These are phyloP conservation scores for Coemansia sp. DNA, from an alignment of 192 early-diverging fungal species.

Conservation along the genomic window DNA sequence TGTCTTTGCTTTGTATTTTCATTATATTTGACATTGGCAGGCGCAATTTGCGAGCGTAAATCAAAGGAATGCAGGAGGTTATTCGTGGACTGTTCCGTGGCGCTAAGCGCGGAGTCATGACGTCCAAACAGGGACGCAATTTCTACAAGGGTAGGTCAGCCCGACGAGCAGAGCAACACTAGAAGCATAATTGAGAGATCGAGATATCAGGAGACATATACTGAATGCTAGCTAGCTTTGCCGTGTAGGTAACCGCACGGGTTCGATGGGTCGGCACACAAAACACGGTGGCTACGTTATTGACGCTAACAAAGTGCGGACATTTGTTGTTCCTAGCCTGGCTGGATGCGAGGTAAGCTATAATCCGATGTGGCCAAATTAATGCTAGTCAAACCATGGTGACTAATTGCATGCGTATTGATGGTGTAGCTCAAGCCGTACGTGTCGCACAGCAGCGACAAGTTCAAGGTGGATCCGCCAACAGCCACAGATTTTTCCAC, in stretches of 20 bases:
- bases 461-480: constrained; percentile 43
- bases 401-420: not conserved
- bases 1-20: not conserved
- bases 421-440: constrained; percentile 47
- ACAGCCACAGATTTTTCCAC: constrained; percentile 1
- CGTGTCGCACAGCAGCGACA: constrained; percentile 43
- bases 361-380: not conserved
- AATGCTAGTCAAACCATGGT: not conserved
- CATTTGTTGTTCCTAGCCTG: constrained; percentile 54
- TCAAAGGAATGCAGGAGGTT: constrained; percentile 42
- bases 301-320: constrained; percentile 47
- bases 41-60: not conserved
- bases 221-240: not conserved
- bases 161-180: not conserved
- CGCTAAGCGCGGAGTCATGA: constrained; percentile 55
- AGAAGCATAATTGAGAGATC: not conserved
- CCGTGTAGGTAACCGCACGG: constrained; percentile 44
- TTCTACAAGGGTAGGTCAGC: constrained; percentile 49
- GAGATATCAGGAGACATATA: not conserved
- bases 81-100: constrained; percentile 52
- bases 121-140: constrained; percentile 53
- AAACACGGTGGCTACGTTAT: constrained; percentile 52
- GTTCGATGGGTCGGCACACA: constrained; percentile 55
- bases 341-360: constrained; percentile 36
- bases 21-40: not conserved